A percentile compares a stretch with the other conserved stretches of the same genome.
These are phyloP conservation scores for Viridothelium virens DNA, from an alignment of 495 filamentous ascomycete species.

Conservation along the genomic window DNA sequence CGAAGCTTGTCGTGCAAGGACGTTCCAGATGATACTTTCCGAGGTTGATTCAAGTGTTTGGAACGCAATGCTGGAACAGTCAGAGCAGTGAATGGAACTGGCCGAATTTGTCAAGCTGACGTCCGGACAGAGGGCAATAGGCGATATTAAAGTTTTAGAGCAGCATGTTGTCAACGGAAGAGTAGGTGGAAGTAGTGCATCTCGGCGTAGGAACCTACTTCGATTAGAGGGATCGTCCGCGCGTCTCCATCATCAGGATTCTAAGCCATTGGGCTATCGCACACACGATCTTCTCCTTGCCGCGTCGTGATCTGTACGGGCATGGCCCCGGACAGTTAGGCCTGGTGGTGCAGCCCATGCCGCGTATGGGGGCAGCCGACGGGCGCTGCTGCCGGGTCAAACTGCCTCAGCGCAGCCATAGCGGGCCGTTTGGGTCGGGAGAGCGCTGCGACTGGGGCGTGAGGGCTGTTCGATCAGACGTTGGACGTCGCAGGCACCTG, in stretches of 20 bases:
- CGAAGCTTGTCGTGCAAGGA: neutral
- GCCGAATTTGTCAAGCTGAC: constrained; percentile 4
- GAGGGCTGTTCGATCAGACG: constrained; percentile 4
- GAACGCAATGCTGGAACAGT: constrained; percentile 11
- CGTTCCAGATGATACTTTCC: constrained; percentile 8
- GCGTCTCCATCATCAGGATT: constrained; percentile 1
- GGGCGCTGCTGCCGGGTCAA: neutral
- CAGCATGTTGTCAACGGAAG: constrained; percentile 5
- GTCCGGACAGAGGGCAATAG: neutral
- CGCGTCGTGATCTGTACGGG: constrained; percentile 9
- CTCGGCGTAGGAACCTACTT: neutral
- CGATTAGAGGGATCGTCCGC: constrained; percentile 12
- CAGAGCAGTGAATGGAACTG: constrained; percentile 7
- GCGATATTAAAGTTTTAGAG: constrained; percentile 9
- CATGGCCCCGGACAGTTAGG: constrained; percentile 5
- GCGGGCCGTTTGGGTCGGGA: neutral
- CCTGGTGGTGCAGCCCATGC: constrained; percentile 8
- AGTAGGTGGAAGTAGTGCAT: constrained; percentile 6
- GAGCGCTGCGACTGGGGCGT: neutral
- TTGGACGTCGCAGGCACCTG: constrained; percentile 8
- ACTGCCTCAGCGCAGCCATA: neutral
- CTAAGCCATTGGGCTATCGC: constrained; percentile 4
- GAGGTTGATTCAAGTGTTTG: constrained; percentile 10
- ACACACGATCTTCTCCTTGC: constrained; percentile 6
- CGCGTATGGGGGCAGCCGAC: constrained; percentile 8